Evolutionary conservation across 164 flowering plant species (phyloP), one percentile per base, ranked within the genome.

Genomic region (Sedum album): DNA sequence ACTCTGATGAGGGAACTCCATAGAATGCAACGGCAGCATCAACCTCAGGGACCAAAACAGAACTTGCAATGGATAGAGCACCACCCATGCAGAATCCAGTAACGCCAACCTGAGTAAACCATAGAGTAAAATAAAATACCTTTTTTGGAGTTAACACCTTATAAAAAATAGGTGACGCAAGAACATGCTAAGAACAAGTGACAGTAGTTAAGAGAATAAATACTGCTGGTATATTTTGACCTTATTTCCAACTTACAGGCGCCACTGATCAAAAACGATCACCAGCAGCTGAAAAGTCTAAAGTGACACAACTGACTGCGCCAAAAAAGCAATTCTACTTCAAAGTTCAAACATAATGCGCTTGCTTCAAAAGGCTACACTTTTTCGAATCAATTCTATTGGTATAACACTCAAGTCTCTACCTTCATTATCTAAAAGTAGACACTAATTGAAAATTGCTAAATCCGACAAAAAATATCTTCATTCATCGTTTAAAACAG

Each of bases 41-140:
- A 71, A 91, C 87, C 60, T 76, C 85, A 15, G 90, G 91, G 65
- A 85, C 72, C 77, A 85, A 75, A 69, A 89, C 97, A 78, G 90
- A 81, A 75, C 93, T 94, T 38, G 98, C 96, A 76, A 94, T 84
- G 38, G 97, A 60, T 60, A 94, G 88, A 72, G 98, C 98, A 72
- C 97, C 97, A 26, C 98, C 97, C 96, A 94, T 89, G 85, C 98
- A 93, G 75, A 70, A 91, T 67, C 98, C 97, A 41, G 97, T 91
- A 17, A 91, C 96, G 41, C 98, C 97, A 64, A 84, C 95, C 98
- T 93, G 44, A 60, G 44, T 17, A 69, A 71, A 70, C 31, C 17
- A 69, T 15, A 8, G 17, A 49, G 5, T 26, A 6, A 48, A 67
- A 55, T 33, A n/a, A n/a, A n/a, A n/a, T n/a, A n/a, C n/a, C n/a